phyloP scores from a whole-genome alignment of 2,329 filamentous ascomycete species.

The Fusarium newnesense region DNA sequence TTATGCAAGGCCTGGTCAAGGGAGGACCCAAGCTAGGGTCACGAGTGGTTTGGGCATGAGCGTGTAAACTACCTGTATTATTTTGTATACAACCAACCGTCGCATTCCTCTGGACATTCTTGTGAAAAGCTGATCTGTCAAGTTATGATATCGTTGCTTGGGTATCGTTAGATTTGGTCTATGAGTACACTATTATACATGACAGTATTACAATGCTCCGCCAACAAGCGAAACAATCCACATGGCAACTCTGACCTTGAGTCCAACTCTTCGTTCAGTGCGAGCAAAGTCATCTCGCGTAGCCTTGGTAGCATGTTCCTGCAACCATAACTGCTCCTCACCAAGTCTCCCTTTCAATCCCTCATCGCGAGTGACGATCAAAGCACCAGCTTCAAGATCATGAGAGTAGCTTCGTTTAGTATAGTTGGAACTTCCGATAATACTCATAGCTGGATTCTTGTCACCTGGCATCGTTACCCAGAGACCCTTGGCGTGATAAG shows the following conservation, averaged over 20 bases:
- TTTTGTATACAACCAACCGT: slow-evolving; percentile 42
- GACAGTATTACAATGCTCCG: slow-evolving; percentile 74
- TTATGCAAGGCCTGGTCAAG: slow-evolving; percentile 53
- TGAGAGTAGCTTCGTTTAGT: slow-evolving; percentile 93
- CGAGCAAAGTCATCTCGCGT: slow-evolving; percentile 82
- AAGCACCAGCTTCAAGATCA: slow-evolving; percentile 88
- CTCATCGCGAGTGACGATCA: slow-evolving; percentile 84
- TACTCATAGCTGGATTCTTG: slow-evolving; percentile 76
- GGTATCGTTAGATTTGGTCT: slow-evolving; percentile 25
- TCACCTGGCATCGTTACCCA: slow-evolving; percentile 83
- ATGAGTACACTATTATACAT: slow-evolving; percentile 35
- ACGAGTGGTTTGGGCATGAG: slow-evolving; percentile 48
- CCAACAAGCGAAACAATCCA: slow-evolving; percentile 90
- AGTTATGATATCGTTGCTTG: neutral
- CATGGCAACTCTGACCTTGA: slow-evolving; percentile 90
- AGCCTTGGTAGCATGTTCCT: slow-evolving; percentile 75
- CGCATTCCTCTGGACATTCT: neutral
- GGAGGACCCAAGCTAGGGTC: slow-evolving; percentile 51
- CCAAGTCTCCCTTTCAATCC: slow-evolving; percentile 77
- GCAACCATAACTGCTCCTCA: slow-evolving; percentile 83
- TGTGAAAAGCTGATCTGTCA: neutral
- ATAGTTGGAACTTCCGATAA: slow-evolving; percentile 95
- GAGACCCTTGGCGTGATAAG: slow-evolving; percentile 96
- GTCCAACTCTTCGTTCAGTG: slow-evolving; percentile 83
- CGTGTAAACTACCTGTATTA: slow-evolving; percentile 45